Base-by-base conservation (phyloP, 1,284 basidiomycete species). In the Ceratobasidium sp. region DNA sequence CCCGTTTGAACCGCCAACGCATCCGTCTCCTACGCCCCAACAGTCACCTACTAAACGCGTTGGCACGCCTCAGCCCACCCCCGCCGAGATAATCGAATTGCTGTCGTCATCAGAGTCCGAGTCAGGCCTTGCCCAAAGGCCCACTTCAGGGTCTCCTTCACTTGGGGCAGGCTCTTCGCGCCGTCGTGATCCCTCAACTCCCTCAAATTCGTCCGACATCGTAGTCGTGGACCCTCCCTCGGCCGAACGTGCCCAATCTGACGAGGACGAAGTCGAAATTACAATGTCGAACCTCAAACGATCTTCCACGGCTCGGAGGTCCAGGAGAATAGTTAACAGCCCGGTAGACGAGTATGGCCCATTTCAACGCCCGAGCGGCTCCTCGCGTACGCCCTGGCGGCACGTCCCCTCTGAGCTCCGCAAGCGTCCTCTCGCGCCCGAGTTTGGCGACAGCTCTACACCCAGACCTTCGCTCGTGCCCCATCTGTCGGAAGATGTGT, bases 31-130 rank as follows among this genome's bases (percentile, higher is more conserved):
- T 31, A 7, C 54, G 54, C 27, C 54, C 54, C 51, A 53, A 29
- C n/a, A 9, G 16, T 53, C 22, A 19, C 51, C 51, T 53, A 24
- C 27, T 5, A 49, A 49, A 8, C 34, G 46, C 46, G 46, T 49
- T 22, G 13, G 3, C 46, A 22, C 22, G 13, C 22, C 16, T 49
- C 58, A n/a, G 24, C 48, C 48, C n/a, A 1, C 31, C 8, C 41
- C 63, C 27, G 24, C 43, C 63, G 63, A 65, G 31, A 43, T 66
- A 1, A 66, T 66, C 27, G 49, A 49, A n/a, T 6, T 56, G 1
- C 19, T 66, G 8, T 53, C 48, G 5, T 66, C 64, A 19, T 53
- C 64, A 8, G 64, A 66, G 7, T 66, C 64, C 27, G 48, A 54
- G 19, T 16, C 46, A 22, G 56, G 34, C 19, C 1, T 22, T 14